These are phyloP conservation scores for Trichoderma sp. DNA, from an alignment of 2,329 filamentous ascomycete genomes.

Conservation along the genomic window DNA sequence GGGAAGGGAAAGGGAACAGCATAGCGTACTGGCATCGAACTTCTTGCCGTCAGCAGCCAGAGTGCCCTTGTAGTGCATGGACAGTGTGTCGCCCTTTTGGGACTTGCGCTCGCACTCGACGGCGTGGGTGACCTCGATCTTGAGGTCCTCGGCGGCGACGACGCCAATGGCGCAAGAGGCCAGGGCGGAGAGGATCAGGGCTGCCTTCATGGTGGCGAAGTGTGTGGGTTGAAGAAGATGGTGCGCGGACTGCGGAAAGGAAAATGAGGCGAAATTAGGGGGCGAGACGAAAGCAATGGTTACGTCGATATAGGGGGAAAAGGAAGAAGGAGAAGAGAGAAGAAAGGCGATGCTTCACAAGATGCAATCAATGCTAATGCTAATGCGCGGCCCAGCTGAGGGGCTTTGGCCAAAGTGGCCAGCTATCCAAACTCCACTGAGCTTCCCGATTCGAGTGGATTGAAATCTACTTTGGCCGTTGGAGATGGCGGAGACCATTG, in stretches of 20 bases:
- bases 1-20: slow-evolving; percentile 21
- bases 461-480: neutral
- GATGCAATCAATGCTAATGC: neutral
- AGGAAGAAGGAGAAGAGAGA: neutral
- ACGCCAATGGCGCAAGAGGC: slow-evolving; percentile 50
- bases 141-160: slow-evolving; percentile 60
- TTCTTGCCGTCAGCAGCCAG: slow-evolving; percentile 69
- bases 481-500: slow-evolving; percentile 9
- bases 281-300: neutral
- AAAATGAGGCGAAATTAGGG: neutral
- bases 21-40: slow-evolving; percentile 71
- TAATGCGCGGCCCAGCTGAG: neutral
- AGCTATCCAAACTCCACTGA: slow-evolving; percentile 12
- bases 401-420: slow-evolving; percentile 10
- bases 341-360: neutral
- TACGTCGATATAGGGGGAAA: neutral
- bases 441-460: slow-evolving; percentile 12
- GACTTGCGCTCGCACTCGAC: slow-evolving; percentile 80
- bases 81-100: slow-evolving; percentile 70
- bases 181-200: slow-evolving; percentile 49
- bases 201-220: slow-evolving; percentile 45
- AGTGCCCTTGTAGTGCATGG: slow-evolving; percentile 86
- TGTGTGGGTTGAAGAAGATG: neutral
- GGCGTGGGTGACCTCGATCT: slow-evolving; percentile 71
- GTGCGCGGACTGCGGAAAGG: neutral